phyloP scores from a whole-genome alignment of 805 yeast species.

The Hanseniaspora thailandica region DNA sequence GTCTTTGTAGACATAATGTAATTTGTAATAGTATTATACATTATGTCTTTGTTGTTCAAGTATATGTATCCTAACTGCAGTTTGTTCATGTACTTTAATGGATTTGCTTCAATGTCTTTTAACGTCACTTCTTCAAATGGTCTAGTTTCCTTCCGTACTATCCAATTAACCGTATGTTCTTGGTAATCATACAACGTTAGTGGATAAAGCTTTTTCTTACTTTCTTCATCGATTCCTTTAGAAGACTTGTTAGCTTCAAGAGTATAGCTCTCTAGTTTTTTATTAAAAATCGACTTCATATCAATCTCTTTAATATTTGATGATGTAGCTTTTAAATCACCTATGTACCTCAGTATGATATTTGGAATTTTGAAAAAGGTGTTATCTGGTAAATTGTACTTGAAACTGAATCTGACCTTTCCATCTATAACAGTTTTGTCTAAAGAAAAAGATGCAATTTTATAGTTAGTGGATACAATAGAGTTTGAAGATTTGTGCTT shows the following conservation, averaged over 20 bases:
- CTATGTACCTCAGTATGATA: not conserved
- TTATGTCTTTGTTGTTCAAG: constrained; percentile 8
- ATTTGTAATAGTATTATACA: constrained; percentile 29
- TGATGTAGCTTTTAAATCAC: not conserved
- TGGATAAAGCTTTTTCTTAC: constrained; percentile 2
- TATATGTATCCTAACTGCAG: not conserved
- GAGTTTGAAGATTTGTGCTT: not conserved
- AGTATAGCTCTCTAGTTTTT: not conserved
- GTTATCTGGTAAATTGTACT: not conserved
- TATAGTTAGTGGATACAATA: not conserved
- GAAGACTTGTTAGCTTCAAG: not conserved
- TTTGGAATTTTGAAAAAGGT: not conserved
- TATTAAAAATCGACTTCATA: constrained; percentile 1
- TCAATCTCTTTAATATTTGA: not conserved
- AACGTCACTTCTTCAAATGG: not conserved
- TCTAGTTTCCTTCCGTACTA: constrained; percentile 23
- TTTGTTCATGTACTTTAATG: not conserved
- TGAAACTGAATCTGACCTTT: not conserved
- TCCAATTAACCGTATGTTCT: constrained; percentile 26
- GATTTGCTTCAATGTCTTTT: not conserved
- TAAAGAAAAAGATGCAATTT: not conserved
- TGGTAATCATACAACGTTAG: constrained; percentile 25
- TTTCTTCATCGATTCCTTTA: not conserved
- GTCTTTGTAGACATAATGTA: constrained; percentile 20
- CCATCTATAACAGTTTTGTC: not conserved